phyloP scores from a whole-genome alignment of 192 early-diverging fungal species.

The Haplosporangium gracile region DNA sequence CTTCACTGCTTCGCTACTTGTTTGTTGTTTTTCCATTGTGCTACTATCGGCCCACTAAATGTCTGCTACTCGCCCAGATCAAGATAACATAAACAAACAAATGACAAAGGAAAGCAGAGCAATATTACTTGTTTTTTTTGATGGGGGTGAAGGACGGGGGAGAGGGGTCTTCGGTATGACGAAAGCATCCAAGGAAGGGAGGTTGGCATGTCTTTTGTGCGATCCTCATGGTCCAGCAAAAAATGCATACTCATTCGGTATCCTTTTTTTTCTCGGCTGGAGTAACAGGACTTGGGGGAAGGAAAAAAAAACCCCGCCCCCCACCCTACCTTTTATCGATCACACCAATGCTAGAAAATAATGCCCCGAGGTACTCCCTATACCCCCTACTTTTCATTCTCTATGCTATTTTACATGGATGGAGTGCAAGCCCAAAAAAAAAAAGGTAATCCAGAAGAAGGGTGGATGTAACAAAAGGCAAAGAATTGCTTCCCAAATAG shows the following conservation, averaged over 20 bases:
- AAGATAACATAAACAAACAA: background rate
- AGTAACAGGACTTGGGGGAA: no score
- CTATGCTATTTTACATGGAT: background rate
- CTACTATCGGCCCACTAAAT: background rate
- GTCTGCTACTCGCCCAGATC: background rate
- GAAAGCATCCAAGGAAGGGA: no score
- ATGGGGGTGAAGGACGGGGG: no score
- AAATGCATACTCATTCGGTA: background rate
- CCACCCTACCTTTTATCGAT: background rate
- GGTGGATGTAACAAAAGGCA: background rate
- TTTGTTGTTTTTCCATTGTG: background rate
- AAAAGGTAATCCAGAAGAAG: background rate
- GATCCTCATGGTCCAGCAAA: no score
- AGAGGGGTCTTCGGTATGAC: no score
- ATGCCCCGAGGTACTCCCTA: background rate
- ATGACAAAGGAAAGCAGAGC: background rate
- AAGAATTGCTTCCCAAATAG: constrained; percentile 9
- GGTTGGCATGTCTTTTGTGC: no score
- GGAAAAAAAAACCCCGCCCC: background rate
- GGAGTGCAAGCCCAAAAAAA: background rate
- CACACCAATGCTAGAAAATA: background rate
- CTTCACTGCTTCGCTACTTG: background rate
- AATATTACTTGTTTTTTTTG: no score
- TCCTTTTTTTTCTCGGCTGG: background rate
- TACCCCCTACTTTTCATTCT: background rate